Evolutionary conservation across 2,329 filamentous ascomycete genomes (phyloP), one percentile per base, ranked within the genome.

Genomic region (Colletotrichum salicis): DNA sequence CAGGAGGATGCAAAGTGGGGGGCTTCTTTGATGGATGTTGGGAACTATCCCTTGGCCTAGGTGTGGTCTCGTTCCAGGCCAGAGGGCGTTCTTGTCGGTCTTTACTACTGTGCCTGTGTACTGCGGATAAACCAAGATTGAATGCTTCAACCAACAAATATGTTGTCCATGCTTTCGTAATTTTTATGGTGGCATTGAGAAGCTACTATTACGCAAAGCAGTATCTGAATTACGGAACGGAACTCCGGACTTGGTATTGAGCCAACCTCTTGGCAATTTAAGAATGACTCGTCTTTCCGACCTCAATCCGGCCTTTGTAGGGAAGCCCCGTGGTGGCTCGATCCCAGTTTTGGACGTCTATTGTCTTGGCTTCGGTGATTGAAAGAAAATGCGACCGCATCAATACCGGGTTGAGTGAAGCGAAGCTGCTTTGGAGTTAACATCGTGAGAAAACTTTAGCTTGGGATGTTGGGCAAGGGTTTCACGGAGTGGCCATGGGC

Each of bases 281-380:
- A 7, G 33, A 64, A 56, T 68, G 58, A 63, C 65, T 68, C 58
- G 51, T 6, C 24, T 10, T 12, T 33, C 8, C 24, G 22, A n/a
- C 35, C 33, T 54, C 22, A 37, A 56, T n/a, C 41, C 10, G 15
- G 2, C 13, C 27, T n/a, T 68, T 51, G n/a, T 19, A 48, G 37
- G 56, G 15, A 12, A 24, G 37, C 33, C 7, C 41, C 19, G 19
- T n/a, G 41, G 15, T 7, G 48, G 41, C 4, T n/a, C 31, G 22
- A 24, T 35, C 12, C 51, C 22, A 24, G n/a, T 12, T 27, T 29
- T 5, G 51, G 6, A 22, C 13, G 37, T 41, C 12, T 52, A 62
- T 68, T 64, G 51, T 13, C 59, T 64, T 64, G 59, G 65, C 59
- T 33, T 12, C 11, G 15, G 35, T 11, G 6, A 13, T 15, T 15